These are phyloP conservation scores for Botryotinia globosa DNA, from an alignment of 2,329 filamentous ascomycete species.

Conservation along the genomic window DNA sequence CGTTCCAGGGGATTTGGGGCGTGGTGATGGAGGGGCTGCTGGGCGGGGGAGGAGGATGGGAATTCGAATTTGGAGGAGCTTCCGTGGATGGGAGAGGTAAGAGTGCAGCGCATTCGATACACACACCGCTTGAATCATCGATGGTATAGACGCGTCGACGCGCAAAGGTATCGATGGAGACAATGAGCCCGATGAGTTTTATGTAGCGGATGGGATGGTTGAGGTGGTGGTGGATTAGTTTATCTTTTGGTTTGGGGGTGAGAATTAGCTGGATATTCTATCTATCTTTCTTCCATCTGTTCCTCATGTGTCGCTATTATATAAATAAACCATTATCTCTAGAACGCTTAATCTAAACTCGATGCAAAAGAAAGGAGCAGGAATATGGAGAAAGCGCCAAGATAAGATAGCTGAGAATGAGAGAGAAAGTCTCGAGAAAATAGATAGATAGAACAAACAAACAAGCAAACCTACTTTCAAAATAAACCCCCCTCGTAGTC, in stretches of 20 bases:
- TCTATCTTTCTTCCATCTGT: background rate
- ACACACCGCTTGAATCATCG: constrained; percentile 63
- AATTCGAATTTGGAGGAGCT: background rate
- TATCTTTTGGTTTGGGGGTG: constrained; percentile 41
- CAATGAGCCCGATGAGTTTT: constrained; percentile 66
- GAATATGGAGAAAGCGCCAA: background rate
- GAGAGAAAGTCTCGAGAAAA: background rate
- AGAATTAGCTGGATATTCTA: background rate
- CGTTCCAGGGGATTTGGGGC: constrained; percentile 31
- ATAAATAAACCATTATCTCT: too few relatives aligned
- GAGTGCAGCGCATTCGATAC: constrained; percentile 47
- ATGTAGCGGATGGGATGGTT: constrained; percentile 79
- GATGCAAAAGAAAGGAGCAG: background rate
- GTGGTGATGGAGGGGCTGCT: constrained; percentile 50
- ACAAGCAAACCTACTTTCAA: constrained; percentile 48
- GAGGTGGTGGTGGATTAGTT: constrained; percentile 60
- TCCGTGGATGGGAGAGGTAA: constrained; percentile 20
- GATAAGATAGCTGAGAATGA: background rate
- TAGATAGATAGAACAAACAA: background rate
- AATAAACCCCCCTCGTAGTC: constrained; percentile 46
- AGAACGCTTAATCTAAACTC: too few relatives aligned
- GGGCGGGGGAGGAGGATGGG: background rate
- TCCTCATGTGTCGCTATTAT: background rate
- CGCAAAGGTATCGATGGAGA: constrained; percentile 55
- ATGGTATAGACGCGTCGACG: constrained; percentile 53